Percentiles rank a stretch among this genome's conserved stretches.
These are phyloP conservation scores for Nymphaea thermarum DNA, from an alignment of 164 flowering plant genomes.

Conservation along the genomic window DNA sequence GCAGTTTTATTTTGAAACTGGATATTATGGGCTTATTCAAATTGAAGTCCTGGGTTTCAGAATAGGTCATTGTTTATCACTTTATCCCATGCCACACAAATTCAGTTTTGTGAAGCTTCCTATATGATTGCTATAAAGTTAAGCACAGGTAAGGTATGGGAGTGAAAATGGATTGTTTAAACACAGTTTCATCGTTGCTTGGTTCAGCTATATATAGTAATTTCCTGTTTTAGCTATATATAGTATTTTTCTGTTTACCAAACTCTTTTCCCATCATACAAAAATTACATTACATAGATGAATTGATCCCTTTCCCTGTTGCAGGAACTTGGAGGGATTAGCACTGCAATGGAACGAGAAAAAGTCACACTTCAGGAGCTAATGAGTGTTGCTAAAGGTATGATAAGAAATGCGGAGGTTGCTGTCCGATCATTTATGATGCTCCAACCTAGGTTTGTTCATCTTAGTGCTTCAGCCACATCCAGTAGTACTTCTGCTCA, in stretches of 20 bases:
- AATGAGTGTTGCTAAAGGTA: conserved; percentile 62
- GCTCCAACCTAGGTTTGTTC: conserved; percentile 71
- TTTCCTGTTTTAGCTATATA: too few species aligned
- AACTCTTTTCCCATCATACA: background rate
- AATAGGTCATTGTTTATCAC: too few species aligned
- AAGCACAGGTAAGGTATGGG: too few species aligned
- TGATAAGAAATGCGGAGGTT: conserved; percentile 77
- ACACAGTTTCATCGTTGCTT: background rate
- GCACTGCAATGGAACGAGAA: conserved; percentile 69
- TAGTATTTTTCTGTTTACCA: too few species aligned
- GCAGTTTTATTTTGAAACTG: too few species aligned
- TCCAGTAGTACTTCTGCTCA: conserved; percentile 34
- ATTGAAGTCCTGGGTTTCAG: too few species aligned
- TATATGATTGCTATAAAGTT: too few species aligned
- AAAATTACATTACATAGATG: background rate
- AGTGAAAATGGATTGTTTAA: background rate
- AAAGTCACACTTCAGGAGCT: conserved; percentile 57
- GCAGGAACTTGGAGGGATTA: conserved; percentile 93
- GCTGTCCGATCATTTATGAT: conserved; percentile 91
- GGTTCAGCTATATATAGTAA: too few species aligned
- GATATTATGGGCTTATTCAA: too few species aligned
- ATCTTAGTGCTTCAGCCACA: conserved; percentile 27
- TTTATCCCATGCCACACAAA: too few species aligned
- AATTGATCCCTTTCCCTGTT: background rate
- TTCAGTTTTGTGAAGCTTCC: too few species aligned